These are phyloP conservation scores for Acanthamoeba royreba DNA, from an alignment of 208 protist genomes.

Conservation along the genomic window DNA sequence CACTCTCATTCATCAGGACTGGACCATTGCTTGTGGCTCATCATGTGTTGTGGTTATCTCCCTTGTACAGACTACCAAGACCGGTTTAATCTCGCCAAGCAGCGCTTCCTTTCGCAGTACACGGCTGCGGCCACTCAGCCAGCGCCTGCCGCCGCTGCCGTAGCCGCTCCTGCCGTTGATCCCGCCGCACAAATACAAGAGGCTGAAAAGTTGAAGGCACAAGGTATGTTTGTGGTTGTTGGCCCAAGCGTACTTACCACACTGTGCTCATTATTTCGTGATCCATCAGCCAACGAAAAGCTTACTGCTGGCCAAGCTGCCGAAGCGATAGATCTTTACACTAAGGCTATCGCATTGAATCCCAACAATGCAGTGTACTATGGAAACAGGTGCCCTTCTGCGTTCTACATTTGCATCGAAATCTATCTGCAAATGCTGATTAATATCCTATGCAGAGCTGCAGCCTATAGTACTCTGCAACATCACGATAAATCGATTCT, in stretches of 20 bases:
- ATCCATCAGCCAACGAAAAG: neutral
- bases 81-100: neutral
- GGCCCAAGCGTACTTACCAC: neutral
- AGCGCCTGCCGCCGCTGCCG: neutral
- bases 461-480: neutral
- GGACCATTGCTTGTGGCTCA: neutral
- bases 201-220: neutral
- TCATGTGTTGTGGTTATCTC: neutral
- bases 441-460: neutral
- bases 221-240: neutral
- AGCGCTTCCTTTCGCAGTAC: neutral
- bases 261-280: neutral
- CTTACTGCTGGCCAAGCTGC: neutral
- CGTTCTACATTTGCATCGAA: neutral
- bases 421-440: neutral
- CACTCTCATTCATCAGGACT: neutral
- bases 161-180: neutral
- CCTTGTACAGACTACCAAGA: neutral
- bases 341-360: neutral
- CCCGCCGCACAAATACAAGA: neutral
- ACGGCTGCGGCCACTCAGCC: neutral
- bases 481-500: neutral
- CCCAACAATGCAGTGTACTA: constrained; percentile 23
- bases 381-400: neutral
- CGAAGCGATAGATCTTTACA: constrained; percentile 10